Percentiles rank a stretch among this genome's conserved stretches.
Conservation (phyloP, 1,139 yeast species). For the Geotrichum aggregatum region DNA sequence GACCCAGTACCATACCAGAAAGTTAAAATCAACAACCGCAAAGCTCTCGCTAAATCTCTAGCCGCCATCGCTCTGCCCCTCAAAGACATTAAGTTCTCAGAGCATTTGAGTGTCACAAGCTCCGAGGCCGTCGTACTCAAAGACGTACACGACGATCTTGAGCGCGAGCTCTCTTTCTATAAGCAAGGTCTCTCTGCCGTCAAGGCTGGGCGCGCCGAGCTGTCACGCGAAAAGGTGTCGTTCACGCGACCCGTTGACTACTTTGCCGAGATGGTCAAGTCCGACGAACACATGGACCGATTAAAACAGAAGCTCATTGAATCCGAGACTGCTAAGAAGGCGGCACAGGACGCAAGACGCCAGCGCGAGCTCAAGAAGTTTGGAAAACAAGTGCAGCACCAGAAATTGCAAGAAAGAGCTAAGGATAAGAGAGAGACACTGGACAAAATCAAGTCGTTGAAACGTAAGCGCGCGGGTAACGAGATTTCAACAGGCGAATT, state of each 20-base stretch:
- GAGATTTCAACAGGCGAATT: slow-evolving; percentile 56
- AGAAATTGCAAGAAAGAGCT: slow-evolving; percentile 89
- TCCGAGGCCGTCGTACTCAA: slow-evolving; percentile 60
- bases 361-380: slow-evolving; percentile 94
- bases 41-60: slow-evolving; percentile 39
- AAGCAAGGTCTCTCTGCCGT: slow-evolving; percentile 91
- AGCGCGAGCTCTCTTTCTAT: slow-evolving; percentile 78
- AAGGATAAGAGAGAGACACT: slow-evolving; percentile 88
- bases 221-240: slow-evolving; percentile 67
- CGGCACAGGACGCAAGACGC: slow-evolving; percentile 87
- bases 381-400: slow-evolving; percentile 95
- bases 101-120: slow-evolving; percentile 73
- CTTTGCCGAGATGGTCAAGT: slow-evolving; percentile 97
- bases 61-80: slow-evolving; percentile 37
- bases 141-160: slow-evolving; percentile 93
- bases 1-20: slow-evolving; percentile 88
- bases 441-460: slow-evolving; percentile 83
- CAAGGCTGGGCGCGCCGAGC: slow-evolving; percentile 60
- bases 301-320: slow-evolving; percentile 73
- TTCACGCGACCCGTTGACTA: slow-evolving; percentile 92
- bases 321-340: slow-evolving; percentile 88
- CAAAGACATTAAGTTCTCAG: slow-evolving; percentile 63
- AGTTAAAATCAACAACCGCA: slow-evolving; percentile 52
- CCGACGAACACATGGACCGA: slow-evolving; percentile 97
- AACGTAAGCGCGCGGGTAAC: slow-evolving; percentile 77